Evolutionary conservation across 1,139 yeast species (phyloP), one percentile per base, ranked within the genome.

Genomic region (Candida albicans): DNA sequence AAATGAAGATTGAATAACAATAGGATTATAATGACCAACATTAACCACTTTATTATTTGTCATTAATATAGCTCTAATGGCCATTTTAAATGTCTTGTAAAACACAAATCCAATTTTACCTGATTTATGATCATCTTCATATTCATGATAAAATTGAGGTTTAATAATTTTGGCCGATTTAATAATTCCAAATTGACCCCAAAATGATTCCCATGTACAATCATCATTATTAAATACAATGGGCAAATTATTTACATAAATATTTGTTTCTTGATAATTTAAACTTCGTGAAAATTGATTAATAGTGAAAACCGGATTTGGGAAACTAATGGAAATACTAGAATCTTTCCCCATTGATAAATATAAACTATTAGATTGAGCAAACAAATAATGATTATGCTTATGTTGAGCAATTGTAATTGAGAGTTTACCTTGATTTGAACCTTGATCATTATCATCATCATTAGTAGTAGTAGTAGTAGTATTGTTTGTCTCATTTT

Each of bases 201-300:
- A 72, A 53, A 72, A 72, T 26, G 46, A 31, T 41, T 60, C 67
- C 77, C 77, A 72, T 18, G 63, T 51, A 8, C 47, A 50, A 54
- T 72, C 77, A 47, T 71, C 56, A 49, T 71, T 69, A 26, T 67
- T 69, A 42, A 76, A 71, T 6, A 66, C 50, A 5, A 67, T 54
- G 0, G 84, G 76, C 32, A 81, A 62, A 52, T 79, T 78, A 46
- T 74, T 78, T 15, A 81, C 79, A 53, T 81, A 81, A 36, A 81
- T 66, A 54, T 81, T 81, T 2, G 85, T 77, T 53, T 79, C 84
- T 57, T 81, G 87, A 52, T 67, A 71, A 51, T 72, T 71, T 51
- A 37, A 51, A 51, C 44, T 57, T 54, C 41, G 57, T 42, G 44
- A 63, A 60, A 39, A 53, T 35, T 37, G 46, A 39, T 45, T 45